Evolutionary conservation across 2,329 filamentous ascomycete species (phyloP), one percentile per base, ranked within the genome.

Genomic region (Fusarium torulosum): DNA sequence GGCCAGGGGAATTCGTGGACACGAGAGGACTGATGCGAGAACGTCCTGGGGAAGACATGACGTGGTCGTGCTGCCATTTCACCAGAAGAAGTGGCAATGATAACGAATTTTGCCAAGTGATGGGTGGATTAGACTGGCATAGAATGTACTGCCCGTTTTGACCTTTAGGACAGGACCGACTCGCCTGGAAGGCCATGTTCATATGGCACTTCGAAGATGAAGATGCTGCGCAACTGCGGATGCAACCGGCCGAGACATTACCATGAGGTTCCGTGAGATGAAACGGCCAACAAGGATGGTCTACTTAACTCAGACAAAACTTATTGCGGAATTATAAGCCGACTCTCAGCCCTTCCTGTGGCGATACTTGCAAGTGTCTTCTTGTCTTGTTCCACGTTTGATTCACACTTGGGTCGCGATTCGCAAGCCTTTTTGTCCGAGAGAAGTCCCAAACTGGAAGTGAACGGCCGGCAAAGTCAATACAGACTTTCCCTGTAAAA

Each of bases 11-110:
- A 46, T 14, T 14, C 42, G 42, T 51, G 46, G 46, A 62, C 47
- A 50, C 51, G 50, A 42, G 44, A 54, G 51, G 57, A 55, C 64
- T 70, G 66, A 70, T 58, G 55, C 62, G 54, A 67, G 59, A 65
- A 66, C 51, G 41, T 42, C 27, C 53, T 60, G 53, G 40, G 62
- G 52, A 62, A 71, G 20, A 57, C 17, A 27, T 43, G 55, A 47
- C 23, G 33, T 38, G 19, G 37, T 29, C 44, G 21, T 21, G 23
- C 60, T 52, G 13, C 35, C 35, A 41, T 50, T 44, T 41, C 21
- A 42, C 33, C 57, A 62, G 50, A 47, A 53, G 40, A 55, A 58
- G 23, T 33, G 49, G 31, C 37, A 59, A 46, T 37, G 27, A 41
- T 15, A 23, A 19, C 19, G 21, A 40, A 57, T 31, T 37, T 37